Conservation (phyloP, 768 basidiomycete genomes). For the Leccinellum albellum region DNA sequence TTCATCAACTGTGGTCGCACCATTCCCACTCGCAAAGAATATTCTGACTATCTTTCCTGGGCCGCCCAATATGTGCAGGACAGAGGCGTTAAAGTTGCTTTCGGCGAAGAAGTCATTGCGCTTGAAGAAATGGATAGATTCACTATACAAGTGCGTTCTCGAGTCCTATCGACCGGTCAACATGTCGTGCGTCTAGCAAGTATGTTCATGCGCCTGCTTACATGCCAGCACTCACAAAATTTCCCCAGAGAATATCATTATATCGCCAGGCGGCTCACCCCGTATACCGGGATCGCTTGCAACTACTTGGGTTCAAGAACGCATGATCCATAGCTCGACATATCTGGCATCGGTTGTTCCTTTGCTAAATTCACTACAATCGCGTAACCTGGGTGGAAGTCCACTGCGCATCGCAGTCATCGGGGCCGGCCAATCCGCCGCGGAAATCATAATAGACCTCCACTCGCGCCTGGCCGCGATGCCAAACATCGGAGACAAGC, state of each 20-base stretch:
- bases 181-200: slow-evolving; percentile 35
- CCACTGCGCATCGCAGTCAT: slow-evolving; percentile 43
- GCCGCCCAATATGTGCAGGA: slow-evolving; percentile 43
- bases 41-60: slow-evolving; percentile 53
- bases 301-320: slow-evolving; percentile 30
- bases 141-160: slow-evolving; percentile 38
- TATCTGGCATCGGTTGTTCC: slow-evolving; percentile 38
- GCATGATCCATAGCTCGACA: slow-evolving; percentile 42
- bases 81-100: slow-evolving; percentile 41
- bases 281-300: slow-evolving; percentile 38
- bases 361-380: slow-evolving; percentile 31
- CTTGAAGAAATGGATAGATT: slow-evolving; percentile 32
- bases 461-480: slow-evolving; percentile 36
- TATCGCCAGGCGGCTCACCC: slow-evolving; percentile 49
- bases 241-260: slow-evolving; percentile 41
- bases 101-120: slow-evolving; percentile 44
- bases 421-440: slow-evolving; percentile 47
- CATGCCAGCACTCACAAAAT: slow-evolving; percentile 1
- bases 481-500: slow-evolving; percentile 15
- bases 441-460: slow-evolving; percentile 45
- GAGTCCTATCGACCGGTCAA: slow-evolving; percentile 34
- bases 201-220: slow-evolving; percentile 24
- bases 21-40: slow-evolving; percentile 51
- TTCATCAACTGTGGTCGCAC: slow-evolving; percentile 54
- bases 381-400: slow-evolving; percentile 7